phyloP scores from a whole-genome alignment of 2,329 filamentous ascomycete genomes.

The Paraphoma chrysanthemicola region DNA sequence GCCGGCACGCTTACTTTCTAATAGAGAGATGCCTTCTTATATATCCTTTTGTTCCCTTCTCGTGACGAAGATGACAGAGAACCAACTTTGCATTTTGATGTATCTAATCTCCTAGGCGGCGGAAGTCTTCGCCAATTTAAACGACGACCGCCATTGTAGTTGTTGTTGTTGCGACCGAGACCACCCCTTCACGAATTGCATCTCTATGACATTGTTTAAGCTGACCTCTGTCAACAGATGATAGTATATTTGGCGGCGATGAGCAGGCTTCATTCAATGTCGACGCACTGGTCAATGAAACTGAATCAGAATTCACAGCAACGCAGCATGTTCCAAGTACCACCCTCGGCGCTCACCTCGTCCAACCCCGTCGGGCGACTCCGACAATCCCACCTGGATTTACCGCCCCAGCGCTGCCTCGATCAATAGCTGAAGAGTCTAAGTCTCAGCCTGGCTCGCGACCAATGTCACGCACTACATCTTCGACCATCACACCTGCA shows the following conservation, averaged over 20 bases:
- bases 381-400: constrained; percentile 56
- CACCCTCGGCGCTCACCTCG: constrained; percentile 31
- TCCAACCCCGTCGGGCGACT: constrained; percentile 51
- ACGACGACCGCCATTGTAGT: constrained; percentile 27
- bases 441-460: constrained; percentile 22
- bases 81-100: constrained; percentile 33
- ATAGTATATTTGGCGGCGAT: constrained; percentile 64
- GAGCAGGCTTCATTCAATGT: constrained; percentile 70
- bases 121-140: constrained; percentile 12
- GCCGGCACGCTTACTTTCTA: constrained; percentile 52
- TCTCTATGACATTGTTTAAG: constrained; percentile 16
- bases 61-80: constrained; percentile 52
- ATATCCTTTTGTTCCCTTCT: constrained; percentile 36
- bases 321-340: constrained; percentile 38
- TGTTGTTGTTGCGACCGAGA: constrained; percentile 1
- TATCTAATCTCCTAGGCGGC: constrained; percentile 33
- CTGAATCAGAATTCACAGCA: constrained; percentile 35
- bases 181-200: neutral
- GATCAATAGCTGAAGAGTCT: constrained; percentile 29
- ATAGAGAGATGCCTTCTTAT: constrained; percentile 50
- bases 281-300: constrained; percentile 72
- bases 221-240: constrained; percentile 63
- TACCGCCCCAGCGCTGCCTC: constrained; percentile 37
- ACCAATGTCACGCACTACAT: constrained; percentile 40
- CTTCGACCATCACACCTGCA: constrained; percentile 41